Evolutionary conservation across 768 basidiomycete species (phyloP), one percentile per base, ranked within the genome.

Genomic region (Pholiota conissans): DNA sequence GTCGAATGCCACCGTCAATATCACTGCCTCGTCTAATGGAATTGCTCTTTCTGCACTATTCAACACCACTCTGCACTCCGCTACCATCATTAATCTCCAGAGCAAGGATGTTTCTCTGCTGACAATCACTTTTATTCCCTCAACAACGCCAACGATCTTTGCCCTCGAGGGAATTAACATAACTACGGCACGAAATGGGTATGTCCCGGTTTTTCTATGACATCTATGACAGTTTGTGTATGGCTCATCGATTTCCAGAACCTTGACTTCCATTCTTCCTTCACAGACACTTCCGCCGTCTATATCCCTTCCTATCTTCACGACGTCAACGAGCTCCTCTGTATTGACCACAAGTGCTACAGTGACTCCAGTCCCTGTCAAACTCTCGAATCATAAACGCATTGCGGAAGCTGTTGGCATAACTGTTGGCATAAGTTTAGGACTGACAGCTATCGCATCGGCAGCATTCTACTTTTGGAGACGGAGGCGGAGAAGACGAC

Each of bases 1-100:
- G 1, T 83, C 84, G 5, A 83, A 81, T 56, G 82, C 84, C 2
- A 79, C 76, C 18, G 70, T 80, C 56, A 84, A 84, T 58, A 68
- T 85, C 32, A 82, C 83, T 1, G 58, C 82, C 28, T 77, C 80
- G 5, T 72, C 78, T n/a, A 66, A 74, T 42, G 67, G 61, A 14
- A 63, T 58, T 2, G 63, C 72, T 3, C 61, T 78, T 40, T 74
- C 71, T 0, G 58, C 61, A 5, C n/a, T 63, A 20, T 71, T 83
- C 48, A 74, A 82, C 60, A 76, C 82, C 0, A 71, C 76, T 7
- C 66, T 76, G 29, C 71, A 68, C 22, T 65, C 74, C 26, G 73
- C 78, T 26, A 63, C 69, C 26, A 70, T 80, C 22, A 63, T 80
- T 0, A 62, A 77, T 39, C 72, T 85, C 14, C 69, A 66, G 0